Percentiles rank a stretch among this genome's conserved stretches.
Conservation (phyloP, 768 basidiomycete species). For the Termitomyces sp. region DNA sequence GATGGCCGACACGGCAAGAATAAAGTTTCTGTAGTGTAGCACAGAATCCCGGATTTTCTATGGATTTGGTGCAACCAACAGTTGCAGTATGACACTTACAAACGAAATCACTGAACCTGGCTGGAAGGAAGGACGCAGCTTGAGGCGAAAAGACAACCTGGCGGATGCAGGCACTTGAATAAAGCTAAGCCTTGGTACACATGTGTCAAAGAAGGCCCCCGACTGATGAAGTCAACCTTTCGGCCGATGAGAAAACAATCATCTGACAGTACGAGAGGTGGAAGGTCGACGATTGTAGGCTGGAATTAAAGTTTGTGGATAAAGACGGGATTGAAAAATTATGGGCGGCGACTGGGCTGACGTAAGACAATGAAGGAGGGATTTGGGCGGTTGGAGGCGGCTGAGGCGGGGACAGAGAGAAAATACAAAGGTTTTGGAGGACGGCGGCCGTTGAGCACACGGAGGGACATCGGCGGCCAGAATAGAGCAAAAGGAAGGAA, state of each 20-base stretch:
- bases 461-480: conserved; percentile 1
- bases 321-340: conserved; percentile 15
- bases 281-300: not conserved
- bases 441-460: not conserved
- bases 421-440: not conserved
- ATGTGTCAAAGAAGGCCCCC: conserved; percentile 8
- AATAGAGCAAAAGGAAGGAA: conserved; percentile 8
- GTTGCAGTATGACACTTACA: conserved; percentile 1
- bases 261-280: not conserved
- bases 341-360: conserved; percentile 19
- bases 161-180: not conserved
- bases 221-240: not conserved
- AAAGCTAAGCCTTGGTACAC: not conserved
- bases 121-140: not conserved
- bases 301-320: not conserved
- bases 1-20: not conserved
- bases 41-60: conserved; percentile 2
- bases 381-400: not conserved
- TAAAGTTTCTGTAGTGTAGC: not conserved
- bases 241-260: not conserved
- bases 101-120: not conserved
- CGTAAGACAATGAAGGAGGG: conserved; percentile 11
- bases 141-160: not conserved
- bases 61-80: not conserved
- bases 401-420: not conserved